Base-by-base conservation (phyloP, 768 basidiomycete genomes). In the Macrolepiota albuminosa region DNA sequence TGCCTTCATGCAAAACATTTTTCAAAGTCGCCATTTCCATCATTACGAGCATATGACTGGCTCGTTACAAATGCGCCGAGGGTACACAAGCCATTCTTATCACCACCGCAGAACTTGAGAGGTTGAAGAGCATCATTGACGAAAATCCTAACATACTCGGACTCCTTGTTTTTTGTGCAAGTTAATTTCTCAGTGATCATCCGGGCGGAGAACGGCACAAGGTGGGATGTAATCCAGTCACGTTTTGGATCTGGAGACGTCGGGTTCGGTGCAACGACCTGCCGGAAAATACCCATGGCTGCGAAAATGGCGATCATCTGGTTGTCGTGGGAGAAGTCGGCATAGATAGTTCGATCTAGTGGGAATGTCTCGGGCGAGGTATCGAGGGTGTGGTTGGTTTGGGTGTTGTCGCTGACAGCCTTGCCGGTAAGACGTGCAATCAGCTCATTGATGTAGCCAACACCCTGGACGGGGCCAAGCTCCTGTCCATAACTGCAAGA, bases 371-470 rank as follows among this genome's bases (percentile, higher is more conserved):
- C 64, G 0, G 84, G 82, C 4, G 80, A 78, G 0, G 75, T 66
- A 67, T 89, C 85, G 33, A 95, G 79, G 0, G 91, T 93, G 10
- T 71, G 72, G 71, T 94, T 94, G 2, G 88, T 90, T 65, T 89
- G 87, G 0, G 91, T 93, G 62, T 79, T 67, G 70, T 93, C 91
- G 43, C 69, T 69, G 33, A 91, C 88, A 1, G 84, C 81, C 16
- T 69, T 71, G 16, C 78, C 78, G 0, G 87, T 90, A 46, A 96
- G 78, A 11, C 95, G 84, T 0, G 91, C 90, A 24, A 95, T 70
- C n/a, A 96, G 81, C 73, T 95, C 93, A 69, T 93, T 94, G 67
- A 91, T 78, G 69, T 90, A 96, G 6, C 93, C 94, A 4, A 94
- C 86, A 36, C 92, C 91, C 68, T 91, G 90, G 7, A 92, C 84